Conservation (phyloP, 306 rosid species). For the Prinsepia uniflora region DNA sequence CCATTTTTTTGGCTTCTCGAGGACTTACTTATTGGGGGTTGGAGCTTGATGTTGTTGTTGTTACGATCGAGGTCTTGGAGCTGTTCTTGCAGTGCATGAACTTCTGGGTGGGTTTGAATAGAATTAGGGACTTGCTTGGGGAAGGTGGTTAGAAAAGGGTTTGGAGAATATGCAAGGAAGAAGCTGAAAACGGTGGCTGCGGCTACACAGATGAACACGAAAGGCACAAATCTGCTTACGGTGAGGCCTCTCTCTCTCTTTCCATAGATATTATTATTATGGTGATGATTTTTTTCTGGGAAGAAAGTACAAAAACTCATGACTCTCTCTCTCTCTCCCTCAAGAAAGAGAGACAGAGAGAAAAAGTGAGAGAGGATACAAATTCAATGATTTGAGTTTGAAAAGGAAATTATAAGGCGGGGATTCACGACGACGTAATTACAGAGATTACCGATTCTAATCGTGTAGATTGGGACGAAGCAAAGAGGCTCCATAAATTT, state of each 20-base stretch:
- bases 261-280: background rate
- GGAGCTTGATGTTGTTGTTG: slow-evolving; percentile 17
- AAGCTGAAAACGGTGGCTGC: slow-evolving; percentile 41
- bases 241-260: slow-evolving; percentile 39
- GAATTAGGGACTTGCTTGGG: slow-evolving; percentile 32
- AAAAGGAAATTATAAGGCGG: slow-evolving; percentile 14
- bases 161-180: slow-evolving; percentile 45
- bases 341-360: background rate
- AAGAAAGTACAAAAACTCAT: slow-evolving; percentile 37
- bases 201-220: slow-evolving; percentile 39
- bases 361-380: background rate
- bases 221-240: slow-evolving; percentile 37
- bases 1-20: no score
- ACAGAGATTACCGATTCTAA: no score
- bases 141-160: slow-evolving; percentile 27
- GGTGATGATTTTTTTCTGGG: slow-evolving; percentile 28
- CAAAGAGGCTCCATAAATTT: background rate
- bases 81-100: slow-evolving; percentile 17
- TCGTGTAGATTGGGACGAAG: background rate
- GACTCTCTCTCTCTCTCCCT: slow-evolving; percentile 3
- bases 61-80: slow-evolving; percentile 21
- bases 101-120: slow-evolving; percentile 11
- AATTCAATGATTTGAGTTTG: slow-evolving; percentile 6
- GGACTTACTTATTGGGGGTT: slow-evolving; percentile 40
- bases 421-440: no score